Base-by-base conservation (phyloP, 2,329 filamentous ascomycete genomes). In the Colletotrichum lindemuthianum region DNA sequence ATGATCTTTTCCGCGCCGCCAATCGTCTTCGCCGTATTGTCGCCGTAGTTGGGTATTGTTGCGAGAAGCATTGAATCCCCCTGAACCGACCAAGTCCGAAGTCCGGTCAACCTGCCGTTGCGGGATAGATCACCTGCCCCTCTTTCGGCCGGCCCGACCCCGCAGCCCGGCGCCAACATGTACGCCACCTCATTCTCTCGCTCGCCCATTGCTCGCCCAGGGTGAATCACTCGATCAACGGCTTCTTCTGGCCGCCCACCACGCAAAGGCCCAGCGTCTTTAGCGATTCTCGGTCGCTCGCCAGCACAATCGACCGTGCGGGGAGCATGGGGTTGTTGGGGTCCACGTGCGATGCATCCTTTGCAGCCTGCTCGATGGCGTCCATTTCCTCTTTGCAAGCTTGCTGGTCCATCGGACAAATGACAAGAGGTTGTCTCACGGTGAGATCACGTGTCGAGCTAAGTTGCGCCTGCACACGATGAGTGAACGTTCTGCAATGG, bases 331-430 rank as follows among this genome's bases (percentile, higher is more conserved):
- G 96, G 71, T 96, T 96, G 67, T 96, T 92, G 1, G 91, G 91
- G 70, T 95, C 93, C 66, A 98, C 90, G 67, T 92, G 88, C 13
- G 92, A 91, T 2, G 96, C 95, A 71, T 98, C 95, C 77, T 94
- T 95, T 47, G 96, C 96, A 0, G 96, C 92, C 78, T 97, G 93
- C 74, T 97, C 94, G 68, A 99, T 98, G 41, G 94, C 94, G 72
- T 97, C 94, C 93, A 99, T 97, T 79, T 98, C 96, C 75, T 97
- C 94, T 77, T 97, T 97, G 80, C 96, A 99, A 13, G 91, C 92
- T 69, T 96, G 92, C 73, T 97, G 93, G 73, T 99, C 96, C 67
- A 97, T 88, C 0, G 96, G 95, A 72, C 95, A 98, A 55, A 98
- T 96, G 39, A 98, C 93, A 63, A 99, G 97, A 6, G 93, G 93